These are phyloP conservation scores for Colletotrichum chlorophyti DNA, from an alignment of 2,329 filamentous ascomycete genomes.

Conservation along the genomic window DNA sequence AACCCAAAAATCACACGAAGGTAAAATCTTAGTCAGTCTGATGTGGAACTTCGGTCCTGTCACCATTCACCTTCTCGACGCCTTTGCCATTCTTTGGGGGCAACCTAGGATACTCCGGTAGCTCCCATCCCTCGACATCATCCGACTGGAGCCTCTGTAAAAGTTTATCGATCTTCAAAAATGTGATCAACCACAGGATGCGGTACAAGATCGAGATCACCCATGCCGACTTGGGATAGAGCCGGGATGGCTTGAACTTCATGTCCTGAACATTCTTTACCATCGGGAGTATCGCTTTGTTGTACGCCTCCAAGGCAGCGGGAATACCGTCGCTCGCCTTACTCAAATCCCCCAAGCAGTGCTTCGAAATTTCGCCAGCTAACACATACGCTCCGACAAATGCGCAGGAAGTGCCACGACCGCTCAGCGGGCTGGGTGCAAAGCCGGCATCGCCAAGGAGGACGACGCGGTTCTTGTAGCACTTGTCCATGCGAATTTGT, in stretches of 20 bases:
- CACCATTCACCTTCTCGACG: neutral
- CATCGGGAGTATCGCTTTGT: slow-evolving; percentile 51
- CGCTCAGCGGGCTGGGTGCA: slow-evolving; percentile 53
- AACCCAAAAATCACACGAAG: too few species aligned
- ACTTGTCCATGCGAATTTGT: slow-evolving; percentile 51
- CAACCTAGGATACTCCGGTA: slow-evolving; percentile 12
- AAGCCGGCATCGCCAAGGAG: slow-evolving; percentile 63
- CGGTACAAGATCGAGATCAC: slow-evolving; percentile 10
- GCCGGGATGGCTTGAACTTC: neutral
- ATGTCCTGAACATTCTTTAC: slow-evolving; percentile 48
- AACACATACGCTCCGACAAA: slow-evolving; percentile 62
- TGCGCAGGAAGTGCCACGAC: slow-evolving; percentile 57
- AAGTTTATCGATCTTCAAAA: slow-evolving; percentile 16
- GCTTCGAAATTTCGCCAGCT: slow-evolving; percentile 56
- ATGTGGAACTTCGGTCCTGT: neutral
- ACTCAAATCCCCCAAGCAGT: slow-evolving; percentile 19
- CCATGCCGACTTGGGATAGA: slow-evolving; percentile 19
- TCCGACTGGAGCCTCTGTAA: slow-evolving; percentile 18
- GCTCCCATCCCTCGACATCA: slow-evolving; percentile 11
- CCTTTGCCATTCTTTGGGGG: neutral
- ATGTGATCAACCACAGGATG: slow-evolving; percentile 9
- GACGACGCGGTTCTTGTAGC: slow-evolving; percentile 53
- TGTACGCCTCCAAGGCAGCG: slow-evolving; percentile 49
- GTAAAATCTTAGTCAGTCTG: too few species aligned
- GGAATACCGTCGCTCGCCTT: slow-evolving; percentile 31